Percentiles rank a stretch among this genome's conserved stretches.
Conservation (phyloP, 176 grass and related monocot species). For the Elaeis guineensis region DNA sequence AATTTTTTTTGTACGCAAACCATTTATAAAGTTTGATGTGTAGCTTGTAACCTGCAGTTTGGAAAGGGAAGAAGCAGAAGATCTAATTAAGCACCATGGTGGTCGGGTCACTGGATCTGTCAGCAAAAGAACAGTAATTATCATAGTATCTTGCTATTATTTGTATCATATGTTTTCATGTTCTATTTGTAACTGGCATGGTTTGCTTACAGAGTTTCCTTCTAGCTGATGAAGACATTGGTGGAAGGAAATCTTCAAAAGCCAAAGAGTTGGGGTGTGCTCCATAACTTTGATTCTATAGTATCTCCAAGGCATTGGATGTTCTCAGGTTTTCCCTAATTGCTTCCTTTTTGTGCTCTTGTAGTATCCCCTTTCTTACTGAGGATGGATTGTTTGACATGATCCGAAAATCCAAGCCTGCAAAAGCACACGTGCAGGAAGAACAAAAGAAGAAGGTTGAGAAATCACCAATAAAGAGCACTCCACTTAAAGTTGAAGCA, state of each 20-base stretch:
- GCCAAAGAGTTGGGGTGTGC: conserved; percentile 81
- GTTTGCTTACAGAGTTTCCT: conserved; percentile 59
- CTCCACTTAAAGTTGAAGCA: conserved; percentile 55
- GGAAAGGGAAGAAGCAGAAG: conserved; percentile 91
- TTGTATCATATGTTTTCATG: conserved; percentile 4
- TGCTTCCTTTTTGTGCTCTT: conserved; percentile 17
- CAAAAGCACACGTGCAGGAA: conserved; percentile 38
- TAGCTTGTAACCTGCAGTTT: conserved; percentile 37
- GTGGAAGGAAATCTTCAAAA: conserved; percentile 90
- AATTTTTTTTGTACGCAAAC: too few species aligned
- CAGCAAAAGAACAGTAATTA: conserved; percentile 90
- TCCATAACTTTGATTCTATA: conserved; percentile 20
- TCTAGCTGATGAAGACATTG: conserved; percentile 92
- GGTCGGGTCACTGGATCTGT: conserved; percentile 83
- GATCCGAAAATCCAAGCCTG: conserved; percentile 79
- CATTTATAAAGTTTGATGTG: too few species aligned
- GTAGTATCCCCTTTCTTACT: conserved; percentile 70
- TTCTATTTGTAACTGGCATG: neutral
- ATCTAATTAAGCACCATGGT: conserved; percentile 91
- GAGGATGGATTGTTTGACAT: conserved; percentile 97
- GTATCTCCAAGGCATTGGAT: neutral
- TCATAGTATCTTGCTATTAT: conserved; percentile 12
- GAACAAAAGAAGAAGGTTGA: conserved; percentile 42
- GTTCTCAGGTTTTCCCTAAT: conserved; percentile 21
- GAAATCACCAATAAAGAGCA: conserved; percentile 46